Percentiles rank a stretch among this genome's conserved stretches.
phyloP scores from a whole-genome alignment of 2,329 filamentous ascomycete species.

The Seiridium unicorne region DNA sequence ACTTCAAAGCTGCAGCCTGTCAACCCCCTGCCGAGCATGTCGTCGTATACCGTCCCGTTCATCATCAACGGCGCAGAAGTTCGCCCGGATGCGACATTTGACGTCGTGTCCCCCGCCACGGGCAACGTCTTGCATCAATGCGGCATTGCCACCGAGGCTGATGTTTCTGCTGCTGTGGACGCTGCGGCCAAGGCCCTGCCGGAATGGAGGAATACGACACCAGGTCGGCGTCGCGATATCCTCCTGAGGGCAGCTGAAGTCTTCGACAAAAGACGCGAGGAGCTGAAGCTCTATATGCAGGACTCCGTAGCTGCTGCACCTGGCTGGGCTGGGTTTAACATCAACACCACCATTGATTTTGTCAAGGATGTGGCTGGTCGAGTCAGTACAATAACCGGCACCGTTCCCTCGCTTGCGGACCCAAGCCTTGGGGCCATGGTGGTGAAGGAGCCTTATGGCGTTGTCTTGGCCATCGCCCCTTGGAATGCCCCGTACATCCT shows the following conservation, averaged over 20 bases:
- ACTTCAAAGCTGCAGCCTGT: background rate
- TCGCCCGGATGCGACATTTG: conserved; percentile 45
- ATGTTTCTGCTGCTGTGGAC: conserved; percentile 47
- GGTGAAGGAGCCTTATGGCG: conserved; percentile 66
- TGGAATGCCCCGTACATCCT: conserved; percentile 53
- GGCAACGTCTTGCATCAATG: conserved; percentile 52
- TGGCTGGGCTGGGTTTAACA: conserved; percentile 31
- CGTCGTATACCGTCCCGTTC: conserved; percentile 35
- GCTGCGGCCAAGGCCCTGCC: conserved; percentile 59
- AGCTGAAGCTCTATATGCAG: conserved; percentile 53
- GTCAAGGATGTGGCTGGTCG: conserved; percentile 37
- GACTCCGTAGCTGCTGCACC: conserved; percentile 30
- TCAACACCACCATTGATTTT: conserved; percentile 28
- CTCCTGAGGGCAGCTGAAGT: conserved; percentile 62
- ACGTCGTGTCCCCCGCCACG: conserved; percentile 55
- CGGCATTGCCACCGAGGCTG: conserved; percentile 51
- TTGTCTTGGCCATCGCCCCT: conserved; percentile 64
- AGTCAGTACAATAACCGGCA: conserved; percentile 29
- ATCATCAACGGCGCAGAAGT: conserved; percentile 44
- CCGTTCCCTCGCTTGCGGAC: conserved; percentile 29
- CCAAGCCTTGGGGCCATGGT: conserved; percentile 56
- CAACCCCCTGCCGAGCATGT: conserved; percentile 15
- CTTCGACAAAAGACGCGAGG: conserved; percentile 49
- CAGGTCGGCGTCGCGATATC: conserved; percentile 56
- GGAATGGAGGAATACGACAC: conserved; percentile 60